Evolutionary conservation across 2,329 filamentous ascomycete species (phyloP), one percentile per base, ranked within the genome.

Genomic region (Biscogniauxia mediterranea): DNA sequence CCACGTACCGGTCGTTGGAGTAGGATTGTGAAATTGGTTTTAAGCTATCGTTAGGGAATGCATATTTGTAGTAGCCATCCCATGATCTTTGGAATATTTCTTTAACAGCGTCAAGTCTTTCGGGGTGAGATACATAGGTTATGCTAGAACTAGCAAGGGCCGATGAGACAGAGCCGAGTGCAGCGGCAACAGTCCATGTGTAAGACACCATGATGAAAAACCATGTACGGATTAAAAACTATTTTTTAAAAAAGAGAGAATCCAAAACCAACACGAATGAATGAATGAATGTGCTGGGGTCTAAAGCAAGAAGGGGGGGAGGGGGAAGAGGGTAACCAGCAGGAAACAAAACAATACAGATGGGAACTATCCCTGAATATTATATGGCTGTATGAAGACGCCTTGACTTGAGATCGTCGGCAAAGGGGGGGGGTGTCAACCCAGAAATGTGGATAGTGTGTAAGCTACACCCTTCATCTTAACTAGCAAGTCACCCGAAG

Each of bases 41-140:
- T 9, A 96, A 78, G 52, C 92, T 90, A 73, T 96, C 92, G 67
- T 91, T 85, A 0, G 89, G 90, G 64, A 91, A 93, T 0, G 91
- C 91, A 75, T 91, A 86, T 75, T 85, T 78, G 69, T 85, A 84
- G 73, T 94, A 94, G 1, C 88, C 89, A 61, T 87, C 76, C 89
- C 90, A 93, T 2, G 89, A 88, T 68, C 83, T 82, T 60, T 84
- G 80, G 70, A 93, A 94, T 0, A 87, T 87, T 58, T 86, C 83
- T 71, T 86, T 89, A 57, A 93, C 85, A 1, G 85, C 85, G 55
- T 80, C 79, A 13, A 87, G 83, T 66, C 85, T 77, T 11, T 72
- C 73, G 0, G 73, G 69, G 60, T 81, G 74, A 4, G 76, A 66
- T 21, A 68, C 63, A 55, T 73, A 73, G 51, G 60, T 58, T 2